Evolutionary conservation across 495 filamentous ascomycete species (phyloP).

Genomic region (Parmelia sp.): DNA sequence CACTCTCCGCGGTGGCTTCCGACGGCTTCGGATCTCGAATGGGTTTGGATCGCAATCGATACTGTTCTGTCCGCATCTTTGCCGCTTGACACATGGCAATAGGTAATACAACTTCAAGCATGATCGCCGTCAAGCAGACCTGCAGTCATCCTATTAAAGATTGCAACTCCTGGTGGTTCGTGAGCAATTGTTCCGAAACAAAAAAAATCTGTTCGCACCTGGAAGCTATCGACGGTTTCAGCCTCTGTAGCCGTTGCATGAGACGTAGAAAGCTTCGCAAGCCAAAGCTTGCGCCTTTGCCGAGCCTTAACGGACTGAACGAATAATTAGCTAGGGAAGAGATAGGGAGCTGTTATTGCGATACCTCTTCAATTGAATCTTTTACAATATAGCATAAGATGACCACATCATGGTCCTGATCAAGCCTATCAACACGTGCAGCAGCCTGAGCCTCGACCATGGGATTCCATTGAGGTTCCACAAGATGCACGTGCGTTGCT

Average conservation of each 20-base stretch:
- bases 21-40: no score
- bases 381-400: slow-evolving; percentile 42
- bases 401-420: slow-evolving; percentile 34
- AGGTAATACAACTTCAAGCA: no score
- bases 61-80: no score
- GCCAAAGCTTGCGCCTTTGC: slow-evolving; percentile 16
- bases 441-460: slow-evolving; percentile 31
- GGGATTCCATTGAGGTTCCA: slow-evolving; percentile 35
- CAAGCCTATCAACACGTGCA: slow-evolving; percentile 26
- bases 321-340: not conserved
- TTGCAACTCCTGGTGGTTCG: slow-evolving; percentile 3
- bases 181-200: not conserved
- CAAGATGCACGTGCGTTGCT: slow-evolving; percentile 28
- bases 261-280: slow-evolving; percentile 20
- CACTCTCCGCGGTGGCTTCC: no score
- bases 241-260: not conserved
- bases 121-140: not conserved
- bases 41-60: not conserved
- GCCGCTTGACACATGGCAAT: no score
- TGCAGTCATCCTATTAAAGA: slow-evolving; percentile 2
- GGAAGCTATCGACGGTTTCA: not conserved
- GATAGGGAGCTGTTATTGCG: not conserved
- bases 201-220: not conserved
- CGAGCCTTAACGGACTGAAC: slow-evolving; percentile 13
- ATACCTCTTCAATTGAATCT: slow-evolving; percentile 45